phyloP scores from a whole-genome alignment of 495 filamentous ascomycete species.

The Penicillium macrosclerotiorum region DNA sequence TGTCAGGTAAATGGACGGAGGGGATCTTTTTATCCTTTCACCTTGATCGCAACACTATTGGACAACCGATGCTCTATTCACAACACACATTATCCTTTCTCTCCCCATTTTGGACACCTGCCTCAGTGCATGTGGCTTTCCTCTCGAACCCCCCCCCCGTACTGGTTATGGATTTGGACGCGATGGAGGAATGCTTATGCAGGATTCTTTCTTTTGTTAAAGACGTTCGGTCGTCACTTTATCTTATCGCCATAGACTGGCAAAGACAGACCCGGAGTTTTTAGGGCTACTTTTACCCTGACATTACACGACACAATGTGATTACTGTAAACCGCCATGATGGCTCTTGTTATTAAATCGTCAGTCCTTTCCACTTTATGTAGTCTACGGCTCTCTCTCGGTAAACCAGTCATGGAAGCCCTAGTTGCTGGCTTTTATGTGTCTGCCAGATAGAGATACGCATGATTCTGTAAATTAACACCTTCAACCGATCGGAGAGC shows the following conservation, averaged over 20 bases:
- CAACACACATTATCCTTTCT: constrained; percentile 4
- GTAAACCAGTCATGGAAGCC: too few relatives aligned
- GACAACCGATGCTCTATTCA: not conserved
- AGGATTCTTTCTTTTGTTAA: constrained; percentile 20
- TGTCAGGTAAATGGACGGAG: constrained; percentile 6
- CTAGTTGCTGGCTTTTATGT: too few relatives aligned
- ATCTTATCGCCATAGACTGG: constrained; percentile 19
- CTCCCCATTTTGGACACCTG: constrained; percentile 1
- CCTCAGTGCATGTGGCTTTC: constrained; percentile 1
- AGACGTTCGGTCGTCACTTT: constrained; percentile 8
- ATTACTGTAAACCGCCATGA: constrained; percentile 6
- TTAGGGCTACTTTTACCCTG: constrained; percentile 29
- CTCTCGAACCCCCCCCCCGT: constrained; percentile 2
- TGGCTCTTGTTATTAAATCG: not conserved
- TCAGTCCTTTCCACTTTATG: too few relatives aligned
- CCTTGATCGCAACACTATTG: too few relatives aligned
- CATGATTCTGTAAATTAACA: too few relatives aligned
- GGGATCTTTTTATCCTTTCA: not conserved
- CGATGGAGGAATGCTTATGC: constrained; percentile 9
- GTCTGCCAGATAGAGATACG: too few relatives aligned
- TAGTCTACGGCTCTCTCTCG: too few relatives aligned
- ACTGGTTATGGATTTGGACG: constrained; percentile 11
- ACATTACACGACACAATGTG: constrained; percentile 3
- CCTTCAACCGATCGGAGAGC: too few relatives aligned
- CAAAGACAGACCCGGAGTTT: constrained; percentile 16